Evolutionary conservation across 768 basidiomycete species (phyloP).

Genomic region (Mycena leptocephala): DNA sequence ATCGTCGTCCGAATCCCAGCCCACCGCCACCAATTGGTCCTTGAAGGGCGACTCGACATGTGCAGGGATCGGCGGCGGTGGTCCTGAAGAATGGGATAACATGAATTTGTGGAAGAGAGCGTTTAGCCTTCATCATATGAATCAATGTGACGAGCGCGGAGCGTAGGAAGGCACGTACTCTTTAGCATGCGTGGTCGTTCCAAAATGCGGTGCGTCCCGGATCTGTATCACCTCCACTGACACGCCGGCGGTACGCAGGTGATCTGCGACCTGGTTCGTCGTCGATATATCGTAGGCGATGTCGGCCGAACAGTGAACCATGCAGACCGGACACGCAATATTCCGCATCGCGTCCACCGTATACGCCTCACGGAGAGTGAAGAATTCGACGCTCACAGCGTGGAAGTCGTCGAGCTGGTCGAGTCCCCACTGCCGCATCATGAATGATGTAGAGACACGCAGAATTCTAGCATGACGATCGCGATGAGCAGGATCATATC

Average conservation of each 20-base stretch:
- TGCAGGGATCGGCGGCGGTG: constrained; percentile 2
- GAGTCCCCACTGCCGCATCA: constrained; percentile 5
- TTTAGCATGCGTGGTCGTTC: constrained; percentile 21
- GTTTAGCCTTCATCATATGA: neutral
- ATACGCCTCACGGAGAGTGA: constrained; percentile 28
- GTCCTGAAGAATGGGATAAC: neutral
- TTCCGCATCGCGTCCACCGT: constrained; percentile 11
- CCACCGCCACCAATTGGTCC: neutral
- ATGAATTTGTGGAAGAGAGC: neutral
- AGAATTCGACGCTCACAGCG: constrained; percentile 31
- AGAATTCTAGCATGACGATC: constrained; percentile 14
- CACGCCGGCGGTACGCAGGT: constrained; percentile 25
- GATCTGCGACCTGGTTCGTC: constrained; percentile 20
- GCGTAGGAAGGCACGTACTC: neutral
- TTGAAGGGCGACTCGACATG: constrained; percentile 8
- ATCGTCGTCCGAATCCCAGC: too few species aligned
- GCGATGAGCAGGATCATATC: neutral
- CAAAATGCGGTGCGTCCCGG: constrained; percentile 33
- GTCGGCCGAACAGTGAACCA: constrained; percentile 38
- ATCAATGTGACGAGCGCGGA: too few species aligned
- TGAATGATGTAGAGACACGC: neutral
- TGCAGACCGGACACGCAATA: constrained; percentile 22
- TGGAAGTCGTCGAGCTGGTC: constrained; percentile 26
- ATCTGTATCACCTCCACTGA: constrained; percentile 20
- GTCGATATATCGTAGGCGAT: constrained; percentile 34